These are phyloP conservation scores for Claviceps maximensis DNA, from an alignment of 2,329 filamentous ascomycete genomes.

Conservation along the genomic window DNA sequence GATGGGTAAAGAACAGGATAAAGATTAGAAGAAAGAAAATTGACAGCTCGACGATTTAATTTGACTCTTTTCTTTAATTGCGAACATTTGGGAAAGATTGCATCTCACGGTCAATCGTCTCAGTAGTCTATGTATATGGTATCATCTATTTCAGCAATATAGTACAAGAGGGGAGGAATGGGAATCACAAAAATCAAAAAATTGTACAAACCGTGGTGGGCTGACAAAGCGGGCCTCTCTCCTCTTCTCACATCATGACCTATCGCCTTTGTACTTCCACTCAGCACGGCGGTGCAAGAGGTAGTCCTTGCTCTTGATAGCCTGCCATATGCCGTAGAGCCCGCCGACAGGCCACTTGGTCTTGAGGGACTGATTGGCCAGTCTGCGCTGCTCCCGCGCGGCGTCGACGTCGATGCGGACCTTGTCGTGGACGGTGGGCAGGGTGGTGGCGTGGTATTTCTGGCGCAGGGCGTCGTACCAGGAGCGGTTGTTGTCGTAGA, in stretches of 20 bases:
- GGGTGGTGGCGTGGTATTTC: constrained; percentile 47
- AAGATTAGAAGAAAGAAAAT: background rate
- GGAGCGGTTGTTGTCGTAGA: constrained; percentile 37
- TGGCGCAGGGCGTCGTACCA: constrained; percentile 50
- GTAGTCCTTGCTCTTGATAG: constrained; percentile 44
- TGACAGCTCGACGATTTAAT: background rate
- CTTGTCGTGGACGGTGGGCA: constrained; percentile 61
- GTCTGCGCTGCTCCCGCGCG: constrained; percentile 24
- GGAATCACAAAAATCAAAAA: background rate
- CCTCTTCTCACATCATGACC: background rate
- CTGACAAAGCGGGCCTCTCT: too few relatives aligned
- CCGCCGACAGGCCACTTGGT: constrained; percentile 42
- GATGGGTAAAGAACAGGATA: background rate
- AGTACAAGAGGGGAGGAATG: background rate
- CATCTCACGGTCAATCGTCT: too few relatives aligned
- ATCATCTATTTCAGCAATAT: constrained; percentile 1
- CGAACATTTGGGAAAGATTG: background rate
- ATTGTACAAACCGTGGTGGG: background rate
- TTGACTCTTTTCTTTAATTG: background rate
- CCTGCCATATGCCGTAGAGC: constrained; percentile 44
- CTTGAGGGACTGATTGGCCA: constrained; percentile 30
- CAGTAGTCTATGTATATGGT: background rate
- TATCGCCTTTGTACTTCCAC: constrained; percentile 36
- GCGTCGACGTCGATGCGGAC: constrained; percentile 42
- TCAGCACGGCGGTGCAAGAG: constrained; percentile 36